Percentiles rank a stretch among this genome's conserved stretches.
Conservation (phyloP, 2,329 filamentous ascomycete species). For the Paraphaeosphaeria sporulosa region DNA sequence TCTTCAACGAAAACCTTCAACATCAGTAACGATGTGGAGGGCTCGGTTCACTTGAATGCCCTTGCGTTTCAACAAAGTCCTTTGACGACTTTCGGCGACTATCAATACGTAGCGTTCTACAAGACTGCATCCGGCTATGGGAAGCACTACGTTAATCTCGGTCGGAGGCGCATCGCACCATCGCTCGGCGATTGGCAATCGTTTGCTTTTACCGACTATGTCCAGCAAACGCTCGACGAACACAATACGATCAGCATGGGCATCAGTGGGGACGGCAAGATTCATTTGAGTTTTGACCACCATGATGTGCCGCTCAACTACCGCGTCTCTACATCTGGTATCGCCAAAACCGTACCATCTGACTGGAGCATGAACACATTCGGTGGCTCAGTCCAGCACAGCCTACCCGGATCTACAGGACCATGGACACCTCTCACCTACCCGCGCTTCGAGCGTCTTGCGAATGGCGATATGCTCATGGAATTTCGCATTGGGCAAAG, state of each 20-base stretch:
- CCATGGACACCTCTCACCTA: conserved; percentile 56
- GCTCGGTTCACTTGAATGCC: conserved; percentile 53
- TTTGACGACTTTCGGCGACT: conserved; percentile 56
- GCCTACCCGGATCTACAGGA: conserved; percentile 39
- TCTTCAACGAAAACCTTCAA: conserved; percentile 38
- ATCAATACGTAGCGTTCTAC: conserved; percentile 61
- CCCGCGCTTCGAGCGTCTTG: conserved; percentile 56
- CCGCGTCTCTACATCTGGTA: conserved; percentile 39
- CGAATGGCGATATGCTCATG: conserved; percentile 53
- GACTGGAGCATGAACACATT: conserved; percentile 40
- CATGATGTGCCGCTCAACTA: conserved; percentile 52
- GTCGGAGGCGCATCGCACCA: conserved; percentile 53
- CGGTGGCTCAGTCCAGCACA: conserved; percentile 37
- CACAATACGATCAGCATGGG: conserved; percentile 64
- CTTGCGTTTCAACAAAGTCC: conserved; percentile 60
- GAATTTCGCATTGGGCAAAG: conserved; percentile 61
- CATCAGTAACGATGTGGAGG: conserved; percentile 43
- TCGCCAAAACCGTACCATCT: conserved; percentile 39
- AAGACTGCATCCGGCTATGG: conserved; percentile 41
- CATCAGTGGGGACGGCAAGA: conserved; percentile 61
- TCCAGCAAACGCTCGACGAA: conserved; percentile 59
- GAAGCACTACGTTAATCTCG: conserved; percentile 54
- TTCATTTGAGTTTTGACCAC: conserved; percentile 62
- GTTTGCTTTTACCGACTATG: conserved; percentile 58
- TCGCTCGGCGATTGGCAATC: conserved; percentile 54